Conservation (phyloP, 441 rosid species). For the Erodium trifolium region DNA sequence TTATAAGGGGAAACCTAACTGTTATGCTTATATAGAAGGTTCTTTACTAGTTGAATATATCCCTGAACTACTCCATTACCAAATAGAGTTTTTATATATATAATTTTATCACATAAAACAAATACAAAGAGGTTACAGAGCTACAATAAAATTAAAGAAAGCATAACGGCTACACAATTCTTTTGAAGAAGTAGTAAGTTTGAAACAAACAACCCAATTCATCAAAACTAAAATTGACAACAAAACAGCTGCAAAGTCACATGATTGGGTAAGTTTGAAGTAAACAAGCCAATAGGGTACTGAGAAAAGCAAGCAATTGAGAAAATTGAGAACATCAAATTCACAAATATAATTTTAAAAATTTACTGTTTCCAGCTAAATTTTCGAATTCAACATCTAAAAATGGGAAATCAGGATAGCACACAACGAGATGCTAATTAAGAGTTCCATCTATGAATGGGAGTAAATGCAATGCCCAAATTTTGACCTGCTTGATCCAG, state of each 20-base stretch:
- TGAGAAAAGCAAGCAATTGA: background rate
- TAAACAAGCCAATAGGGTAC: background rate
- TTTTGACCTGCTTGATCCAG: background rate
- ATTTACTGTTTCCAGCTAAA: background rate
- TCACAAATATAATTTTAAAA: background rate
- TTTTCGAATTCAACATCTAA: background rate
- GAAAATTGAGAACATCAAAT: background rate
- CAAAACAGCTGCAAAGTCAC: constrained; percentile 7
- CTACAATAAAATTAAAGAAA: background rate
- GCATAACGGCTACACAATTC: background rate
- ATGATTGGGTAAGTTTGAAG: background rate
- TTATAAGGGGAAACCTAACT: constrained; percentile 4
- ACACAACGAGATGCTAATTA: too few species aligned
- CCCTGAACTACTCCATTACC: background rate
- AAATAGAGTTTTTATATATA: background rate
- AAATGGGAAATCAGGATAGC: background rate
- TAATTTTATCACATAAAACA: background rate
- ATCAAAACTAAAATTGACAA: background rate
- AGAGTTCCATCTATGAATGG: background rate
- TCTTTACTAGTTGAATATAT: background rate
- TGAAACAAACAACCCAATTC: background rate
- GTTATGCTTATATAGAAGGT: background rate
- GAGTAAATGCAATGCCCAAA: constrained; percentile 2
- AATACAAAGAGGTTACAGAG: background rate
- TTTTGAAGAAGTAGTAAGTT: background rate